Base-by-base conservation (phyloP, 441 rosid genomes). In the Metrosideros polymorpha region DNA sequence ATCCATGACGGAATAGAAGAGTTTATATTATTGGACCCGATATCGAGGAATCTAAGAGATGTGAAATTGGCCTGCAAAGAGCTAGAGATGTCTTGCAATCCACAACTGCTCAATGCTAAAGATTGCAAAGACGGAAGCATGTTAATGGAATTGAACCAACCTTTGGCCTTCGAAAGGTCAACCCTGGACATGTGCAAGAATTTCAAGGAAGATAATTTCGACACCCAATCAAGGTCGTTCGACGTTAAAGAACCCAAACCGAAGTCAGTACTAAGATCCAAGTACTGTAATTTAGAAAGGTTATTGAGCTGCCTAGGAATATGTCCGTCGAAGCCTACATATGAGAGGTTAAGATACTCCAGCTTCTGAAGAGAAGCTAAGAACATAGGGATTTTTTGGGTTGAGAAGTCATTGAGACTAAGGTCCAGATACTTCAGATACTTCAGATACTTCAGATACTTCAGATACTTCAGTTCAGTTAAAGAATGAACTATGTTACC, bases 221-320 rank as follows among this genome's bases (percentile, higher is more conserved):
- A 32, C 45, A 63, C 45, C 76, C 43, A 63, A 0, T 0, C 0
- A 32, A 32, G 3, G 27, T 32, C 0, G 0, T 18, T 18, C 2
- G 1, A 63, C 25, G 76, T 18, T 32, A 63, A 17, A 32, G 7
- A 1, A 63, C 25, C 25, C 1, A 0, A 2, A 32, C 0, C 0
- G 0, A 0, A 17, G 1, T 9, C 0, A 9, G 3, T 17, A 51
- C 54, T 66, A 0, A 35, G 45, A 66, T 66, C 45, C 77, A 66
- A 66, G 14, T 35, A 66, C 2, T 30, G 14, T 7, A 66, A 19
- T 66, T 66, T 66, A 12, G 77, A 66, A 66, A 66, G 77, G 22
- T 66, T 66, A 35, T 0, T 35, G 14, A 66, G 45, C 14, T 35
- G 7, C 42, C 27, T 5, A 35, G 45, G 45, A 35, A 66, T 66